These are phyloP conservation scores for Cutaneotrichosporon spelunceum DNA, from an alignment of 1,284 basidiomycete genomes.

Conservation along the genomic window DNA sequence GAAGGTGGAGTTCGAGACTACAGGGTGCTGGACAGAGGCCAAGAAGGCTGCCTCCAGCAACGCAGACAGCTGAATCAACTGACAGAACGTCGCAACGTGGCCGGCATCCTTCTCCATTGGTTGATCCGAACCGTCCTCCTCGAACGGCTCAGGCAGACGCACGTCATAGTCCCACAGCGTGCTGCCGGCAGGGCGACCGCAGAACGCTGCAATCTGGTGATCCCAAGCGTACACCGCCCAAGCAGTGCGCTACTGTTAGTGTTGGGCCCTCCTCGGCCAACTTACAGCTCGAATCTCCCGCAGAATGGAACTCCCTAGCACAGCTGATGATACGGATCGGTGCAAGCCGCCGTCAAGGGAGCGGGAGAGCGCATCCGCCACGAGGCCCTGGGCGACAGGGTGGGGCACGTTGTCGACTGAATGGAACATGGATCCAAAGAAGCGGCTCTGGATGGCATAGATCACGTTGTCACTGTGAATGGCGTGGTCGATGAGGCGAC, in stretches of 20 bases:
- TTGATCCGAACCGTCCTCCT: neutral
- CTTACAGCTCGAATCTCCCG: conserved; percentile 17
- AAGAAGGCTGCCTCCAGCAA: conserved; percentile 16
- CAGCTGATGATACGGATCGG: conserved; percentile 6
- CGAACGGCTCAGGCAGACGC: conserved; percentile 19
- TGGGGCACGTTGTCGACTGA: conserved; percentile 27
- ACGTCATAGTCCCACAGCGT: conserved; percentile 23
- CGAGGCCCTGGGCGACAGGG: conserved; percentile 20
- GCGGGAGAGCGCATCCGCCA: conserved; percentile 18
- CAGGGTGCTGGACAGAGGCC: conserved; percentile 16
- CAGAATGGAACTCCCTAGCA: conserved; percentile 8
- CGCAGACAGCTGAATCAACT: conserved; percentile 14
- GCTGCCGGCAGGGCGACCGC: conserved; percentile 16
- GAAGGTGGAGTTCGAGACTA: conserved; percentile 16
- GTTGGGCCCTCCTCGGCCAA: neutral
- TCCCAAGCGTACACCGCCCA: conserved; percentile 24
- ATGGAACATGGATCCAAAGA: conserved; percentile 25
- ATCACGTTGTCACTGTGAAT: conserved; percentile 23
- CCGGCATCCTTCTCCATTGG: conserved; percentile 1
- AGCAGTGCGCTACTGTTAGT: conserved; percentile 12
- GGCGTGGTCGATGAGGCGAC: conserved; percentile 22
- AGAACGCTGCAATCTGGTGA: conserved; percentile 22
- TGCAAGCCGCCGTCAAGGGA: conserved; percentile 21
- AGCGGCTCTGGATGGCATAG: conserved; percentile 22
- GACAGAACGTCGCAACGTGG: conserved; percentile 15